phyloP scores from a whole-genome alignment of 148 eudicot species.

The Simmondsia chinensis region DNA sequence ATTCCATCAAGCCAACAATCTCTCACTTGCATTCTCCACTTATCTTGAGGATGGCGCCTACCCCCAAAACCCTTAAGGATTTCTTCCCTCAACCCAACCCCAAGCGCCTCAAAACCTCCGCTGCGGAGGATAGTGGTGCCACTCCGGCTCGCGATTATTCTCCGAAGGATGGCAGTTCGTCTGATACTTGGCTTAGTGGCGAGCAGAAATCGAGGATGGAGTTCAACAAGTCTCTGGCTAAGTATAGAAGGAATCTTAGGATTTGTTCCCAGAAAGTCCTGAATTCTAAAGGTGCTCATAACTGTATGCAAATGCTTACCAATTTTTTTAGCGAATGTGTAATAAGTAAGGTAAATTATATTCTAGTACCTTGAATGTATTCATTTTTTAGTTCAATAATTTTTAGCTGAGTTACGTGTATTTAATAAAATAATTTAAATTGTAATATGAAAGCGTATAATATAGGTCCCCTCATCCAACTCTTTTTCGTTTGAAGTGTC shows the following conservation, averaged over 20 bases:
- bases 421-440: too few relatives aligned
- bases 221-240: conserved; percentile 45
- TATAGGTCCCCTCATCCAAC: too few relatives aligned
- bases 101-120: conserved; percentile 51
- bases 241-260: conserved; percentile 42
- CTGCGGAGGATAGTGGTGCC: neutral
- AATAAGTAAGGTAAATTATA: neutral
- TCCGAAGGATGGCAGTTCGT: neutral
- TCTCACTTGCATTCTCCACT: too few relatives aligned
- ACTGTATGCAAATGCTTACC: neutral
- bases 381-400: neutral
- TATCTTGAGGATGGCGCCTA: too few relatives aligned
- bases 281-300: conserved; percentile 37
- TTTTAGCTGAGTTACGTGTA: too few relatives aligned
- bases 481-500: too few relatives aligned
- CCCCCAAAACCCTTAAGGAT: conserved; percentile 64
- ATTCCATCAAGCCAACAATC: too few relatives aligned
- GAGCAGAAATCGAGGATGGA: conserved; percentile 55
- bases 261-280: conserved; percentile 40
- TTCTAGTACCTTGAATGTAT: neutral
- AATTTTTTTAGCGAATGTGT: neutral
- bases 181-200: conserved; percentile 17
- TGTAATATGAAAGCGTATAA: too few relatives aligned
- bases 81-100: conserved; percentile 43
- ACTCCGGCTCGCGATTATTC: conserved; percentile 4